Evolutionary conservation across 2,329 filamentous ascomycete species (phyloP), one percentile per base, ranked within the genome.

Genomic region (Stagonosporopsis chrysanthemi): DNA sequence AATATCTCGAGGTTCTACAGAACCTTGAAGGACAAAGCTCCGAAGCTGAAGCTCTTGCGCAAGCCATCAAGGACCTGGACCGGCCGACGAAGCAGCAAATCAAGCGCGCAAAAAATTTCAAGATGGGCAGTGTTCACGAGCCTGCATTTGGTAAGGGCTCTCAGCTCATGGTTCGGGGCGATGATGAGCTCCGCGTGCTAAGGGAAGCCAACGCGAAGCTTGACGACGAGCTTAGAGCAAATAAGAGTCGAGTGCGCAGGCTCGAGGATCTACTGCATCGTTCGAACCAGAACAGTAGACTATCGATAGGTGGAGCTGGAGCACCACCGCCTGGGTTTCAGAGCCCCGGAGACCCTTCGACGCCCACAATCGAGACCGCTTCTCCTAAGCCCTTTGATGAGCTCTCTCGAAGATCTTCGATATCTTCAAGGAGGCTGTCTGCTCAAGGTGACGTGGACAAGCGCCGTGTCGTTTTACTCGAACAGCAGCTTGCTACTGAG

Each of bases 101-200:
- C 59, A 93, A 92, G 75, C 87, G 92, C 55, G 86, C 95, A 6
- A 96, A 94, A 74, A 92, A 92, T 5, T 98, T 99, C 81, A 97
- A 97, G 73, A 95, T 96, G 71, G 95, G 95, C 15, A 98, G 95
- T 71, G 85, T 98, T 35, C 92, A 97, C 68, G 95, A 98, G 73
- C 89, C 89, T n/a, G 87, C 86, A 2, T 84, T 97, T 60, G 92
- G 92, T n/a, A 87, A 90, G 69, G 96, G 91, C 63, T 94, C 92
- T 1, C 70, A 74, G 33, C 83, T 97, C 9, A 79, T 97, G 68
- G 85, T 96, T 14, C 88, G 91, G 36, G 92, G 91, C n/a, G 90
- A 95, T 60, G 92, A 96, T 68, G 93, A 97, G 61, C 81, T 93
- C 60, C 83, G 78, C 33, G 70, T 78, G 12, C 65, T 83, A 3